phyloP scores from a whole-genome alignment of 2,329 filamentous ascomycete genomes.

The Calonectria ilicicola region DNA sequence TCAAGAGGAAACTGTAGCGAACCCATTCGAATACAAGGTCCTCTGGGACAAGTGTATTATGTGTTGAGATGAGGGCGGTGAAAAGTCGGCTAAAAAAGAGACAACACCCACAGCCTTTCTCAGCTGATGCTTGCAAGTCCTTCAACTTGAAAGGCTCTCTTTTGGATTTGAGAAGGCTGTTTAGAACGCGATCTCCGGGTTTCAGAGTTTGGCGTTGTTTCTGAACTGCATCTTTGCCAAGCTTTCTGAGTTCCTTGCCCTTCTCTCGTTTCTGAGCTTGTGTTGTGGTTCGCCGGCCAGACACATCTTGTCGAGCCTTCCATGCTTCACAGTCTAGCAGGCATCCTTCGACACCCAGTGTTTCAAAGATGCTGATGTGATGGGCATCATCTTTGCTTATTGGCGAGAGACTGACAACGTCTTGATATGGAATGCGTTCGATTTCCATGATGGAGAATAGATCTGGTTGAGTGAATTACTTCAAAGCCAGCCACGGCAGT shows the following conservation, averaged over 20 bases:
- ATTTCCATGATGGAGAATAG: neutral
- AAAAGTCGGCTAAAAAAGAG: neutral
- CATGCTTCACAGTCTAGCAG: conserved; percentile 5
- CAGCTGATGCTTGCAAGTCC: neutral
- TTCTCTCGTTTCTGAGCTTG: neutral
- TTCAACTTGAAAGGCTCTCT: neutral
- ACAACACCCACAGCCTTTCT: neutral
- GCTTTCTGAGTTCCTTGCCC: neutral
- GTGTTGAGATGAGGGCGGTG: neutral
- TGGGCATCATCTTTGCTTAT: neutral
- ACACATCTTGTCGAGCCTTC: neutral
- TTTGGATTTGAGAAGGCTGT: neutral
- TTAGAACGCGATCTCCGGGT: neutral
- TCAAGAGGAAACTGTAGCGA: neutral
- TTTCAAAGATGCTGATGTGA: neutral
- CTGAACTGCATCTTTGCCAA: neutral
- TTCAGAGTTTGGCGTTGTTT: neutral
- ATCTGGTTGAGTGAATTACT: neutral
- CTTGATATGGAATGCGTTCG: neutral
- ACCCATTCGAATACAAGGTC: neutral
- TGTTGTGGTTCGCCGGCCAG: neutral
- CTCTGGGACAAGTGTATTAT: neutral
- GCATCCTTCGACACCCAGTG: neutral
- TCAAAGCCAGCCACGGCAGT: neutral
- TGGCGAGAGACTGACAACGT: neutral